A percentile compares a stretch with the other conserved stretches of the same genome.
phyloP scores from a whole-genome alignment of 176 grass and related monocot species.

The Aegilops speltoides region DNA sequence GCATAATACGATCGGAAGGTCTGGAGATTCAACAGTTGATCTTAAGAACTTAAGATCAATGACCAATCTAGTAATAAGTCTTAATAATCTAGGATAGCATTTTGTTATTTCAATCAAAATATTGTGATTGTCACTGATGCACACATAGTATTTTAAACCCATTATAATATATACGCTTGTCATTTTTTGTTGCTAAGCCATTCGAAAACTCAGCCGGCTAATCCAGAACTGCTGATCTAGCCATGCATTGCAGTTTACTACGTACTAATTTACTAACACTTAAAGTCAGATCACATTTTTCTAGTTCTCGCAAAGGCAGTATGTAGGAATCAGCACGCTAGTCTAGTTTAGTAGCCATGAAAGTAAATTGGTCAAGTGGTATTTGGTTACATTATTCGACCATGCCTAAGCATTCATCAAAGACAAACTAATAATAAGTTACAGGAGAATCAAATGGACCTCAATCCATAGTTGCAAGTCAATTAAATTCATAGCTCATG shows the following conservation, averaged over 20 bases:
- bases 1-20: not conserved
- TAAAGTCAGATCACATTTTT: not conserved
- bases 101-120: not conserved
- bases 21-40: not conserved
- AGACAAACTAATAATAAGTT: not conserved
- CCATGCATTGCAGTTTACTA: not conserved
- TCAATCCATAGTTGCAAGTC: not conserved
- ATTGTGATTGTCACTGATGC: not conserved
- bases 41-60: not conserved
- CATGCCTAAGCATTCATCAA: not conserved
- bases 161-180: not conserved
- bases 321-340: not conserved
- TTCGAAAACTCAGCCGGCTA: not conserved
- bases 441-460: not conserved
- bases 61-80: not conserved
- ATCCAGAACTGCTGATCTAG: not conserved
- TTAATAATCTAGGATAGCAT: not conserved
- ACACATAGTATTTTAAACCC: not conserved
- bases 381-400: not conserved
- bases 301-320: not conserved
- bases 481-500: not conserved
- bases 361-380: not conserved
- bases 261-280: not conserved
- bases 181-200: not conserved
- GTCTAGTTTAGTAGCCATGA: not conserved